phyloP scores from a whole-genome alignment of 305 asterid species.

The Solanum hybrid region DNA sequence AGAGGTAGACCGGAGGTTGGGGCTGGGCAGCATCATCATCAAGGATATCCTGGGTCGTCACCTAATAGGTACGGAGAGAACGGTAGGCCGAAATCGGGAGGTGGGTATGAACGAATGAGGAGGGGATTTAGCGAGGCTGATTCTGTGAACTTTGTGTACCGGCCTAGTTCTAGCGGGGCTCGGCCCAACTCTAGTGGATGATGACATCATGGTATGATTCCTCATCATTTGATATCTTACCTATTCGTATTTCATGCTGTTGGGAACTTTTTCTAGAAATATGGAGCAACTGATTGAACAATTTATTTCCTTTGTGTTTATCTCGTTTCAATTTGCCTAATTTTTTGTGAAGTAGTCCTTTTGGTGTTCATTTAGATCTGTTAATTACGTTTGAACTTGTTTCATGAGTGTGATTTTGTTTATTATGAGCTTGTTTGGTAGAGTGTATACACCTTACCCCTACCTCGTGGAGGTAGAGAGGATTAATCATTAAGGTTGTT shows the following conservation, averaged over 20 bases:
- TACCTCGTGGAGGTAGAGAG: not conserved
- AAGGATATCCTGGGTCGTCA: conserved; percentile 20
- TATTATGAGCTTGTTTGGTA: not conserved
- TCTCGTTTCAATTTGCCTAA: not conserved
- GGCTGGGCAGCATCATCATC: conserved; percentile 19
- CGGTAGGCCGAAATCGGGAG: conserved; percentile 63
- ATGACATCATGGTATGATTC: conserved; percentile 22
- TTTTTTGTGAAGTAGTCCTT: not conserved
- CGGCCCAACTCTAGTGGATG: conserved; percentile 54
- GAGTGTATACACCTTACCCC: not conserved
- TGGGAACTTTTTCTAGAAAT: not conserved
- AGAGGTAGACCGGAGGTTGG: conserved; percentile 21
- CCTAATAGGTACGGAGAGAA: conserved; percentile 24
- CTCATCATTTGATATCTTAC: not conserved
- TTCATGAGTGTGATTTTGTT: not conserved
- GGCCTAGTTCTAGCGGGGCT: conserved; percentile 50
- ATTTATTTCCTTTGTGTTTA: not conserved
- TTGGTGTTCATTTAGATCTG: not conserved
- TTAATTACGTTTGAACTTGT: not conserved
- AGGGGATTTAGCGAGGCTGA: conserved; percentile 31
- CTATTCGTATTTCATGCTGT: not conserved
- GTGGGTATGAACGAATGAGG: conserved; percentile 40
- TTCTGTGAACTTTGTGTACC: conserved; percentile 19
- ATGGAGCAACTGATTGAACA: not conserved
- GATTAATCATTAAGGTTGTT: not conserved